phyloP scores from a whole-genome alignment of 495 filamentous ascomycete genomes.

The Rostrohypoxylon terebratum region DNA sequence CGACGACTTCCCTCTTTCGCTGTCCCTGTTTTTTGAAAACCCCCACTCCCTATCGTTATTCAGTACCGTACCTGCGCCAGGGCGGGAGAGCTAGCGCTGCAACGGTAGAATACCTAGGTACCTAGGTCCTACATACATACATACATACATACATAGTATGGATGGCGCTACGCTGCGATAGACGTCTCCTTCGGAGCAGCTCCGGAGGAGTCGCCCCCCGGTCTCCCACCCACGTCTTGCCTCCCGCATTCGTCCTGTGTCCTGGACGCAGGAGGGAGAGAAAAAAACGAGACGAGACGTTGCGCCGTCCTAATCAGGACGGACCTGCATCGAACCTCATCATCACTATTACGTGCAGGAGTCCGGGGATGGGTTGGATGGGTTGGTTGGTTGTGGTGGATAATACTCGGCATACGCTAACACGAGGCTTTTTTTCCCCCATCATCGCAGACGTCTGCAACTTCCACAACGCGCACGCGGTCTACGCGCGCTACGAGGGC shows the following conservation, averaged over 20 bases:
- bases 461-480: conserved; percentile 63
- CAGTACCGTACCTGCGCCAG: conserved; percentile 8
- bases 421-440: not conserved
- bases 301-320: conserved; percentile 3
- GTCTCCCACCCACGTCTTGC: conserved; percentile 1
- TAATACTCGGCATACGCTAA: conserved; percentile 11
- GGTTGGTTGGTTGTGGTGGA: not conserved
- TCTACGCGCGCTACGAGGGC: conserved; percentile 67
- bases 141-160: too few relatives aligned
- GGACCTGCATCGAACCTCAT: not conserved
- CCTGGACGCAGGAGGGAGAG: not conserved
- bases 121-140: too few relatives aligned
- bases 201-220: conserved; percentile 38
- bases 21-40: conserved; percentile 10
- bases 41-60: not conserved
- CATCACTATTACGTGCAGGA: not conserved
- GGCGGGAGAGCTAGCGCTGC: conserved; percentile 3
- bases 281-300: not conserved
- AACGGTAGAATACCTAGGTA: too few relatives aligned
- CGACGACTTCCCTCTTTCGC: not conserved
- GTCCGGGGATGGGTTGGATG: too few relatives aligned
- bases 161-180: too few relatives aligned
- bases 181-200: conserved; percentile 6
- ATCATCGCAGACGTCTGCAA: conserved; percentile 68
- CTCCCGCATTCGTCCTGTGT: not conserved